Percentiles rank a stretch among this genome's conserved stretches.
phyloP scores from a whole-genome alignment of 2,329 filamentous ascomycete genomes.

The Tolypocladium tropicale region DNA sequence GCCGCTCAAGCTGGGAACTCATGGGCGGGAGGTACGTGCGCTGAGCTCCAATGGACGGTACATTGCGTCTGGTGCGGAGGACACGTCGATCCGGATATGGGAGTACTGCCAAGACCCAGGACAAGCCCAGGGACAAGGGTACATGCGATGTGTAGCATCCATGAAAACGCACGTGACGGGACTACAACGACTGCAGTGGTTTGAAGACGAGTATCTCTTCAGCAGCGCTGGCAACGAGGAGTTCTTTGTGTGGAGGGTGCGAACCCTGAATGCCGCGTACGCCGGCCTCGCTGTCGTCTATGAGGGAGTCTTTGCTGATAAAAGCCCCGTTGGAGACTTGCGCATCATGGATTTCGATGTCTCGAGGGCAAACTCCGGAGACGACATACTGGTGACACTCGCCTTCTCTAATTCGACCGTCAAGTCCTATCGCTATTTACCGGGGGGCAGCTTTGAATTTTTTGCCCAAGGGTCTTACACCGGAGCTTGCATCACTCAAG shows the following conservation, averaged over 20 bases:
- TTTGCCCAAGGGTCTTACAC: constrained; percentile 51
- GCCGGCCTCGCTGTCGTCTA: constrained; percentile 43
- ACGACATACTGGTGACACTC: constrained; percentile 52
- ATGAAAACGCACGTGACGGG: constrained; percentile 74
- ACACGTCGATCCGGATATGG: constrained; percentile 64
- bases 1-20: constrained; percentile 58
- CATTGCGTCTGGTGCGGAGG: constrained; percentile 64
- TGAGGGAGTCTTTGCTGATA: constrained; percentile 43
- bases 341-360: constrained; percentile 74
- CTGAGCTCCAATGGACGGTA: constrained; percentile 30
- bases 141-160: constrained; percentile 45
- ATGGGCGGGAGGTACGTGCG: constrained; percentile 74
- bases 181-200: constrained; percentile 73
- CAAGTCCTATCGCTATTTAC: constrained; percentile 45
- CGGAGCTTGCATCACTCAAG: constrained; percentile 65
- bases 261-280: constrained; percentile 37
- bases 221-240: constrained; percentile 85
- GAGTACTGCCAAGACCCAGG: constrained; percentile 21
- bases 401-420: constrained; percentile 77
- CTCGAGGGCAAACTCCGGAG: constrained; percentile 9
- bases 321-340: constrained; percentile 51
- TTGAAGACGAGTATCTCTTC: constrained; percentile 61
- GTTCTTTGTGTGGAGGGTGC: constrained; percentile 73
- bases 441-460: constrained; percentile 31
- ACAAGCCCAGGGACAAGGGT: constrained; percentile 2